Evolutionary conservation across 306 rosid genomes (phyloP).

Genomic region (Carpinus viminea): DNA sequence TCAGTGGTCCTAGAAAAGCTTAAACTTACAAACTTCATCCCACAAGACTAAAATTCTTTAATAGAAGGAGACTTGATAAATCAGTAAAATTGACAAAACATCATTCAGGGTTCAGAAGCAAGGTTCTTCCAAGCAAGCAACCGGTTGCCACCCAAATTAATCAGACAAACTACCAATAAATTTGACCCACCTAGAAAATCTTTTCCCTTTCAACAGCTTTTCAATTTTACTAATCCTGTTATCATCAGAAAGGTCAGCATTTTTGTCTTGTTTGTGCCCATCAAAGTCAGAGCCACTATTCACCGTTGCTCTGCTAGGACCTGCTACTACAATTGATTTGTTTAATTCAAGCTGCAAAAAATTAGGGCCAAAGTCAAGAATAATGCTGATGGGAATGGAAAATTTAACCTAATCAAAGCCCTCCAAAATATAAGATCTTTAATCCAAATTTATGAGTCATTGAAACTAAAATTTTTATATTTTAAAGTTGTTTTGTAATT

Average conservation of each 20-base stretch:
- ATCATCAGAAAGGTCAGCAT: slow-evolving; percentile 15
- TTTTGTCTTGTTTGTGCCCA: slow-evolving; percentile 7
- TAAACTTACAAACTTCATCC: not conserved
- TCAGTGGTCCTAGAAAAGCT: not conserved
- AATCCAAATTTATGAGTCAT: no score
- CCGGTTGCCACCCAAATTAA: not conserved
- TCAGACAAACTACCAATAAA: not conserved
- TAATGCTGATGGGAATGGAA: not conserved
- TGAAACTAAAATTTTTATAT: no score
- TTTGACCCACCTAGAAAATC: slow-evolving; percentile 46
- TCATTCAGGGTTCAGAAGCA: not conserved
- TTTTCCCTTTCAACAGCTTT: slow-evolving; percentile 43
- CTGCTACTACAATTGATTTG: slow-evolving; percentile 26
- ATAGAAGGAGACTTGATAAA: not conserved
- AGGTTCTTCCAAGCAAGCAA: not conserved
- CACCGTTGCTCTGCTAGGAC: slow-evolving; percentile 31
- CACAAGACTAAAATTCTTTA: not conserved
- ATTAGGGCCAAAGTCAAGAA: slow-evolving; percentile 16
- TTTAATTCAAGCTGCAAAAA: slow-evolving; percentile 31
- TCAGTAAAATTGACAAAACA: not conserved
- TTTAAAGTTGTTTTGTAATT: no score
- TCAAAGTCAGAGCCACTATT: slow-evolving; percentile 24
- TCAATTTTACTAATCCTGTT: slow-evolving; percentile 41
- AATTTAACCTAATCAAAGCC: not conserved
- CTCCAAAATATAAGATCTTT: not conserved